Evolutionary conservation across 2,329 filamentous ascomycete species (phyloP).

Genomic region (Aureobasidium leucospermi): DNA sequence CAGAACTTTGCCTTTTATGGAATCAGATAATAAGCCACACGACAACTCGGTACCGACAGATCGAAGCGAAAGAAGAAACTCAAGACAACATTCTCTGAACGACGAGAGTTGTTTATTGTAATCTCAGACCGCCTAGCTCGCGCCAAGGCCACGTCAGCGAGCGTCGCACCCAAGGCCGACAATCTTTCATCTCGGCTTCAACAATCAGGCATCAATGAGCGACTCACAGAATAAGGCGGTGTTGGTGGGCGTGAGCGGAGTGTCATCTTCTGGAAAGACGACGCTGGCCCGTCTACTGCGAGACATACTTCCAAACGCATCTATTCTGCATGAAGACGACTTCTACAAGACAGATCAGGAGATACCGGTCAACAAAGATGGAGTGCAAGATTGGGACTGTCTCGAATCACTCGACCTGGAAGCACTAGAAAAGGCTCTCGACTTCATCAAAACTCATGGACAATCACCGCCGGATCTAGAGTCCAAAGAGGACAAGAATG

Average conservation of each 20-base stretch:
- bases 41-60: background rate
- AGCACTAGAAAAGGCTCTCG: constrained; percentile 58
- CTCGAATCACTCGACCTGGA: constrained; percentile 67
- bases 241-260: constrained; percentile 77
- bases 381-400: constrained; percentile 87
- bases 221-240: constrained; percentile 35
- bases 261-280: constrained; percentile 90
- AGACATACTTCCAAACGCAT: constrained; percentile 64
- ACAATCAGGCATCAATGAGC: constrained; percentile 12
- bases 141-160: constrained; percentile 12
- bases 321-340: constrained; percentile 91
- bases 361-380: constrained; percentile 43
- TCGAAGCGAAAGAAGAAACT: background rate
- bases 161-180: constrained; percentile 1
- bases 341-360: constrained; percentile 80
- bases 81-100: background rate
- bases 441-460: constrained; percentile 63
- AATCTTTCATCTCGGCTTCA: background rate
- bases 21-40: background rate
- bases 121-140: constrained; percentile 11
- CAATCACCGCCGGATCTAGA: constrained; percentile 46
- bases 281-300: constrained; percentile 80
- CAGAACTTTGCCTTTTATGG: background rate
- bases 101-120: constrained; percentile 9
- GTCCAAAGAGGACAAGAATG: constrained; percentile 54